These are phyloP conservation scores for Bifiguratus adelaidae DNA, from an alignment of 192 early-diverging fungal species.

Conservation along the genomic window DNA sequence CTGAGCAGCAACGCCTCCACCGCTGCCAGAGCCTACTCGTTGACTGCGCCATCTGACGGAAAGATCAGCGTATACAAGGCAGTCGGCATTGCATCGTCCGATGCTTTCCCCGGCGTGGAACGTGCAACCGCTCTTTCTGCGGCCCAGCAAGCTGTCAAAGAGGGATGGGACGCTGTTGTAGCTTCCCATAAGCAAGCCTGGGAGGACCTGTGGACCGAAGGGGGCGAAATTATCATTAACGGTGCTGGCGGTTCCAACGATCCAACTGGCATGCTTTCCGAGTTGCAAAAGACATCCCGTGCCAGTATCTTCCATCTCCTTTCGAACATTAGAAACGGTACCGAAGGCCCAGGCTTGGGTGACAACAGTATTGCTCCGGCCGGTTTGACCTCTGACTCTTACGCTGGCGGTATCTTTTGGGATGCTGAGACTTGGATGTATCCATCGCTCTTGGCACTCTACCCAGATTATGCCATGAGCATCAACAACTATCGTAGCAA, in stretches of 20 bases:
- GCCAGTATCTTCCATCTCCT: constrained; percentile 19
- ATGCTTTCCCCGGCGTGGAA: constrained; percentile 13
- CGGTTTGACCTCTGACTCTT: constrained; percentile 20
- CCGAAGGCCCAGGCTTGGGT: constrained; percentile 13
- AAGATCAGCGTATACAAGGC: constrained; percentile 12
- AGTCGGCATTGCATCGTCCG: constrained; percentile 19
- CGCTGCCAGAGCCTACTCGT: constrained; percentile 10
- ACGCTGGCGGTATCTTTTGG: constrained; percentile 24
- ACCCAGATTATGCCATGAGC: constrained; percentile 20
- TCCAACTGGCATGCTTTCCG: constrained; percentile 6
- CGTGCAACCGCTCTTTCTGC: constrained; percentile 9
- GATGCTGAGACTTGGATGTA: constrained; percentile 27
- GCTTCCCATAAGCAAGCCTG: constrained; percentile 13
- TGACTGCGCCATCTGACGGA: constrained; percentile 1
- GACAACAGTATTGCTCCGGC: constrained; percentile 23
- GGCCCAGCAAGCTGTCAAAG: constrained; percentile 7
- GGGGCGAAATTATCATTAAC: constrained; percentile 15
- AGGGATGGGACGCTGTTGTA: constrained; percentile 14
- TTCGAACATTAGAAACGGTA: constrained; percentile 13
- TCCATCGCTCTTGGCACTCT: constrained; percentile 16
- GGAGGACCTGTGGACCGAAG: constrained; percentile 16
- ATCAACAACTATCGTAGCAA: constrained; percentile 26
- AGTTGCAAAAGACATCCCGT: constrained; percentile 11
- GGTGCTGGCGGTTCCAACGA: constrained; percentile 11
- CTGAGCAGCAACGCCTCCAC: constrained; percentile 11